Conservation (phyloP, 2,329 filamentous ascomycete species). For the Nothomitra cinnamomea region DNA sequence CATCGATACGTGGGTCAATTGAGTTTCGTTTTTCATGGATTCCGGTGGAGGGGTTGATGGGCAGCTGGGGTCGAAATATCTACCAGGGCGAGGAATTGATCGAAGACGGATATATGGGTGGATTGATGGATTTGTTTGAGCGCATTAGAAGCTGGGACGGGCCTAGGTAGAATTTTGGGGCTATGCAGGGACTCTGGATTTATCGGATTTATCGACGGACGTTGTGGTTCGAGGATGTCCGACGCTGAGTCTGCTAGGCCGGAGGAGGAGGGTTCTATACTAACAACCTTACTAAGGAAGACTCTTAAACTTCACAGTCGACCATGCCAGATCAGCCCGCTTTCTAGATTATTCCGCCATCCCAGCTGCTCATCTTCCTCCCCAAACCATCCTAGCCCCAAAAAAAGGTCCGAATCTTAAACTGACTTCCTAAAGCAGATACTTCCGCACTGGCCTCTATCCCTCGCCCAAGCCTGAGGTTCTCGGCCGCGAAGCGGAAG, state of each 20-base stretch:
- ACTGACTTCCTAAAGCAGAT: constrained; percentile 26
- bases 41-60: neutral
- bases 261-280: too few relatives aligned
- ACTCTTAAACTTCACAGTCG: too few relatives aligned
- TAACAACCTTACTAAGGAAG: too few relatives aligned
- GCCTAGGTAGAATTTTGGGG: too few relatives aligned
- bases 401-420: constrained; percentile 3
- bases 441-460: constrained; percentile 79
- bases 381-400: neutral
- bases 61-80: neutral
- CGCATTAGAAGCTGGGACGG: too few relatives aligned
- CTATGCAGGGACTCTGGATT: too few relatives aligned
- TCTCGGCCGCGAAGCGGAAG: constrained; percentile 64
- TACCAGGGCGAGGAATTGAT: neutral
- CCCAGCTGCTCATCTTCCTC: neutral
- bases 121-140: neutral
- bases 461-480: constrained; percentile 51
- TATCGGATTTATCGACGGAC: too few relatives aligned
- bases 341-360: neutral
- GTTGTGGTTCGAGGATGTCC: too few relatives aligned
- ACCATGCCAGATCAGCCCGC: neutral
- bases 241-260: too few relatives aligned
- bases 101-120: neutral
- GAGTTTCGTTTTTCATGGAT: neutral
- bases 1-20: constrained; percentile 54